A percentile compares a stretch with the other conserved stretches of the same genome.
Conservation (phyloP, 768 basidiomycete species). For the Mycena epipterygia region DNA sequence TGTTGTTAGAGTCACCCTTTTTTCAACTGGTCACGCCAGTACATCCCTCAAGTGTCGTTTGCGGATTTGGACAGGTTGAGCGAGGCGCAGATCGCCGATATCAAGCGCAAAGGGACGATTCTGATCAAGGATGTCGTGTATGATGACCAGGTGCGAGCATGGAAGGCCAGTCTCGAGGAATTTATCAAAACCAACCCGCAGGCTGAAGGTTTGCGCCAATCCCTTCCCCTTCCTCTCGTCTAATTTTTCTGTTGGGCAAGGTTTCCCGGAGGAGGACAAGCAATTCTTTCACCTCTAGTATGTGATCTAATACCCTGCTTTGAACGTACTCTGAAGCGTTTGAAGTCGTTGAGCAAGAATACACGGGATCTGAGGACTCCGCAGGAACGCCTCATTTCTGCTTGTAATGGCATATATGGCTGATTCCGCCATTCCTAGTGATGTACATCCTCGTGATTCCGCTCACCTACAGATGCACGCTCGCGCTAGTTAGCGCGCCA, state of each 20-base stretch:
- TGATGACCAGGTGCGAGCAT: slow-evolving; percentile 57
- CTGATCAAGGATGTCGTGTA: slow-evolving; percentile 67
- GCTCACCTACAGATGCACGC: slow-evolving; percentile 71
- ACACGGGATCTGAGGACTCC: slow-evolving; percentile 61
- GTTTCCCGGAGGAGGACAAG: slow-evolving; percentile 62
- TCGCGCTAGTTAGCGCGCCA: slow-evolving; percentile 73
- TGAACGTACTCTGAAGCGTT: background rate
- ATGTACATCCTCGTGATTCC: slow-evolving; percentile 87
- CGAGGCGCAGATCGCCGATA: slow-evolving; percentile 52
- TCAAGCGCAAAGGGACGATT: slow-evolving; percentile 64
- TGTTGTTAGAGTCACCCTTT: slow-evolving; percentile 45
- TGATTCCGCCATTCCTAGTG: slow-evolving; percentile 58
- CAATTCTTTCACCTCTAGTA: slow-evolving; percentile 75
- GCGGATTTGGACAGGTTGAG: slow-evolving; percentile 58
- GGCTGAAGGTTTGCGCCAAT: slow-evolving; percentile 52
- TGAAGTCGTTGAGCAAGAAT: slow-evolving; percentile 48
- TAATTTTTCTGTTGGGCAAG: slow-evolving; percentile 42
- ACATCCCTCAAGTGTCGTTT: slow-evolving; percentile 66
- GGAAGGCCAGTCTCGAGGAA: slow-evolving; percentile 64
- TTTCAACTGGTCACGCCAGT: slow-evolving; percentile 42
- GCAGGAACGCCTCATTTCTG: slow-evolving; percentile 48
- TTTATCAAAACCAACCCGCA: slow-evolving; percentile 65
- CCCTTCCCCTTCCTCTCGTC: background rate
- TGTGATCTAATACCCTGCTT: slow-evolving; percentile 30
- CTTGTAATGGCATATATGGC: slow-evolving; percentile 34